Evolutionary conservation across 129 eudicot species (phyloP).

Genomic region (Lonicera japonica): DNA sequence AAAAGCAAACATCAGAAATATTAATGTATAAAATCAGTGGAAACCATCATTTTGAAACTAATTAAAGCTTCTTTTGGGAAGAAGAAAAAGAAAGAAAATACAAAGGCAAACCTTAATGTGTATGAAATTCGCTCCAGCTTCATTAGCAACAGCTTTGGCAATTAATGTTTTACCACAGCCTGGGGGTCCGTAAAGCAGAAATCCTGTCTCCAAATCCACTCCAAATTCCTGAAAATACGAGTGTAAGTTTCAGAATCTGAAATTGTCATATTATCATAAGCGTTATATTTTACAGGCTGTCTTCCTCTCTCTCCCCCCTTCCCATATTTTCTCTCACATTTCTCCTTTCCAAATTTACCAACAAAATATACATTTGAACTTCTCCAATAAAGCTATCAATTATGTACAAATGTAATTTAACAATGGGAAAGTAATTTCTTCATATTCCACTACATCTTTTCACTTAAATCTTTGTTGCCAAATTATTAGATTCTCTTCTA

Average conservation of each 20-base stretch:
- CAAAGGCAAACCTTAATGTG: constrained; percentile 62
- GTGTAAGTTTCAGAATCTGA: not conserved
- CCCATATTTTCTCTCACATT: too few species aligned
- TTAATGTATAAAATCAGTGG: not conserved
- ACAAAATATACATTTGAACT: too few species aligned
- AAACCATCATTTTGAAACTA: not conserved
- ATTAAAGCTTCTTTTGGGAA: not conserved
- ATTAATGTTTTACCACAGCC: constrained; percentile 96
- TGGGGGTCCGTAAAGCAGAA: constrained; percentile 94
- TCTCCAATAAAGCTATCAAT: too few species aligned
- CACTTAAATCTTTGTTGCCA: too few species aligned
- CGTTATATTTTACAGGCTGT: too few species aligned
- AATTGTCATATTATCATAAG: not conserved
- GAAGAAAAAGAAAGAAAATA: constrained; percentile 4
- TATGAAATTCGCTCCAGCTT: constrained; percentile 94
- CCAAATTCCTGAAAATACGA: constrained; percentile 46
- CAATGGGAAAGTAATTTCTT: too few species aligned
- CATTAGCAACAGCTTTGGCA: constrained; percentile 95
- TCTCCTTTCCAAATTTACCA: too few species aligned
- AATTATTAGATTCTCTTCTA: too few species aligned
- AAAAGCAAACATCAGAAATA: not conserved
- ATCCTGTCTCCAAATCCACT: constrained; percentile 62
- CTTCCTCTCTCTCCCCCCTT: too few species aligned
- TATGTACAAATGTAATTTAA: too few species aligned
- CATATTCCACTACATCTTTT: too few species aligned